A percentile compares a stretch with the other conserved stretches of the same genome.
Conservation (phyloP, 495 filamentous ascomycete species). For the Usnea hakonensis region DNA sequence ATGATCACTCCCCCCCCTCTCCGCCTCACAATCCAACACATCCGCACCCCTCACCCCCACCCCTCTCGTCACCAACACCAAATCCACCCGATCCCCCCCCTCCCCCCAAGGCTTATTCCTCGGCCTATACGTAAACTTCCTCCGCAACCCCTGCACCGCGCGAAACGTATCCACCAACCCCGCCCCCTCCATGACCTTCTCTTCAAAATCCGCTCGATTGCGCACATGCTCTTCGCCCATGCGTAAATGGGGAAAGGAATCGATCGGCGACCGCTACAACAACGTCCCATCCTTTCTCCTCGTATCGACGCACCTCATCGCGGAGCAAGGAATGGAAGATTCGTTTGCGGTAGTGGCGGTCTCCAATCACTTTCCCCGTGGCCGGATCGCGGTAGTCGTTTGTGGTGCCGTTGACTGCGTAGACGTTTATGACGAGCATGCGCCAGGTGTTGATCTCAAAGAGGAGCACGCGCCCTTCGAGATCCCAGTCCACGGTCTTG, state of each 20-base stretch:
- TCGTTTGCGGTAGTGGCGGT: constrained; percentile 43
- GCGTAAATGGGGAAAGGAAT: constrained; percentile 40
- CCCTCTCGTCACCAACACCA: constrained; percentile 27
- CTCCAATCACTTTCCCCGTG: constrained; percentile 35
- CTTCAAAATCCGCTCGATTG: constrained; percentile 43
- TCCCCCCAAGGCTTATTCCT: constrained; percentile 28
- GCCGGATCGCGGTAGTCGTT: constrained; percentile 35
- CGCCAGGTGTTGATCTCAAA: constrained; percentile 28
- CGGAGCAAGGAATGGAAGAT: constrained; percentile 37
- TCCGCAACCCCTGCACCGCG: constrained; percentile 21
- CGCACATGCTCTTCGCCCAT: constrained; percentile 37
- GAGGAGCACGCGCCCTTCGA: constrained; percentile 43
- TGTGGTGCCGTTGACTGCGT: constrained; percentile 46
- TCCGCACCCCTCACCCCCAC: constrained; percentile 26
- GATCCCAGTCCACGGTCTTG: constrained; percentile 40
- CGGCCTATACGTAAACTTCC: constrained; percentile 31
- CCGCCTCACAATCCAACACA: constrained; percentile 29
- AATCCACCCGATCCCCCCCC: constrained; percentile 35
- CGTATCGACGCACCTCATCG: constrained; percentile 33
- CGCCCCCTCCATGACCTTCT: constrained; percentile 36
- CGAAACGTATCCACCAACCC: constrained; percentile 31
- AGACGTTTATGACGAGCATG: constrained; percentile 41
- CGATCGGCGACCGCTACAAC: constrained; percentile 33
- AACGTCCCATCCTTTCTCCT: constrained; percentile 33
- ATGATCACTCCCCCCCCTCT: constrained; percentile 34